Evolutionary conservation across 1,284 basidiomycete genomes (phyloP).

Genomic region (Mixia osmundae): DNA sequence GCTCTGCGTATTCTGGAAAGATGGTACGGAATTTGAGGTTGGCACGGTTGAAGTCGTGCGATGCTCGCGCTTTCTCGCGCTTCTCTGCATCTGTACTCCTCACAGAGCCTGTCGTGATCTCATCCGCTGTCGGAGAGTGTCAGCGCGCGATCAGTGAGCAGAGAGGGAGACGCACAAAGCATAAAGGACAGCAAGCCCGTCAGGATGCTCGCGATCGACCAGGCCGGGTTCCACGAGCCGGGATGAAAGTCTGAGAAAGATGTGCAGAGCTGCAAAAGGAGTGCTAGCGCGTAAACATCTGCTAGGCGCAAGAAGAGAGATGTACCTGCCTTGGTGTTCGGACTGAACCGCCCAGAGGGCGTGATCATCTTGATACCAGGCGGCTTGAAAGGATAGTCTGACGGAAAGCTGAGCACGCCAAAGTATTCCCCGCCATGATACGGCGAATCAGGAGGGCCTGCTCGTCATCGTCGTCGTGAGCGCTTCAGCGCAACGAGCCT

Average conservation of each 20-base stretch:
- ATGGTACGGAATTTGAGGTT: constrained; percentile 16
- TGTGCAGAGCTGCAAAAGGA: constrained; percentile 2
- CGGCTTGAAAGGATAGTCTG: constrained; percentile 18
- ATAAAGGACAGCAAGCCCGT: constrained; percentile 17
- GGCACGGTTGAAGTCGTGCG: constrained; percentile 9
- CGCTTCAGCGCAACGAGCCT: not conserved
- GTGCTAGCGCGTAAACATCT: not conserved
- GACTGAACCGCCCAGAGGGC: constrained; percentile 15
- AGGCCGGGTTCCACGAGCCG: constrained; percentile 17
- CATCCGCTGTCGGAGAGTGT: no score
- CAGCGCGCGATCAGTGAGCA: no score
- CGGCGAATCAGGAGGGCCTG: constrained; percentile 11
- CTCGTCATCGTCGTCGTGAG: no score
- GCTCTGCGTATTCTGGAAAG: constrained; percentile 14
- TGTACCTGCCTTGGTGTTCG: constrained; percentile 5
- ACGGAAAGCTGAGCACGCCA: constrained; percentile 14
- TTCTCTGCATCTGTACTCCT: constrained; percentile 7
- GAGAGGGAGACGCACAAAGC: no score
- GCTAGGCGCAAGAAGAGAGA: not conserved
- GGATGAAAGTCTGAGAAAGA: constrained; percentile 9
- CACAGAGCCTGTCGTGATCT: constrained; percentile 16
- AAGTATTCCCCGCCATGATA: constrained; percentile 17
- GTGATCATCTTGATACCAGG: constrained; percentile 18
- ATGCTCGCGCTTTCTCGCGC: constrained; percentile 3
- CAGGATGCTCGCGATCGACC: constrained; percentile 14